Conservation (phyloP, 345 rosid species). For the Corchorus olitorius region DNA sequence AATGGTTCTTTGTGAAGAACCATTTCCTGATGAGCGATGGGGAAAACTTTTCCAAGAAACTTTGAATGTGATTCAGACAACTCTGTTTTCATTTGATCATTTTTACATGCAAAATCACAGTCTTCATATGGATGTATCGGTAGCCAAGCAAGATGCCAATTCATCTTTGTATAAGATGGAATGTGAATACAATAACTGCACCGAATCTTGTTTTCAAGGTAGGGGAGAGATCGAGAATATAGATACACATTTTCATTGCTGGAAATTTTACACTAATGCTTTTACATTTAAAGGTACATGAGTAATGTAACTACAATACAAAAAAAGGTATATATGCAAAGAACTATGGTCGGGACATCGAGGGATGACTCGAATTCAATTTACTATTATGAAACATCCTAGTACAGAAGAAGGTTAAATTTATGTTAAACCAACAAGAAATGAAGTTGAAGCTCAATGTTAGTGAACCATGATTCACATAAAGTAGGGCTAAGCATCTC, state of each 20-base stretch:
- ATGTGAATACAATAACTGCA: too few relatives aligned
- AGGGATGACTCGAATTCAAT: background rate
- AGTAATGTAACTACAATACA: background rate
- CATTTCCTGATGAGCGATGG: too few relatives aligned
- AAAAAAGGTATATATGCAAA: background rate
- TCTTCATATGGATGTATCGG: too few relatives aligned
- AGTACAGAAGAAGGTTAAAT: constrained; percentile 45
- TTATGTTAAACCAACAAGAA: constrained; percentile 53
- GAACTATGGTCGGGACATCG: background rate
- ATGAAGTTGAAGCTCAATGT: constrained; percentile 10
- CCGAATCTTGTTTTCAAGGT: too few relatives aligned
- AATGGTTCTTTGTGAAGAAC: background rate
- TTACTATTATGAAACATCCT: constrained; percentile 9
- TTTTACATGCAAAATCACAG: too few relatives aligned
- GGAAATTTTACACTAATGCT: background rate
- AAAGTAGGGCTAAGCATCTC: constrained; percentile 4
- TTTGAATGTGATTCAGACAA: too few relatives aligned
- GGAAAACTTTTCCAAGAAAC: too few relatives aligned
- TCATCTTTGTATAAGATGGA: too few relatives aligned
- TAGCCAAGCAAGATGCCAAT: too few relatives aligned
- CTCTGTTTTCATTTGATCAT: too few relatives aligned
- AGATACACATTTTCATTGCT: background rate
- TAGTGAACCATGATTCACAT: constrained; percentile 62
- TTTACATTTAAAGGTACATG: background rate
- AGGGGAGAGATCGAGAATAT: background rate